Conservation (phyloP, 75 land plant species). For the Adiantum capillusveneris region DNA sequence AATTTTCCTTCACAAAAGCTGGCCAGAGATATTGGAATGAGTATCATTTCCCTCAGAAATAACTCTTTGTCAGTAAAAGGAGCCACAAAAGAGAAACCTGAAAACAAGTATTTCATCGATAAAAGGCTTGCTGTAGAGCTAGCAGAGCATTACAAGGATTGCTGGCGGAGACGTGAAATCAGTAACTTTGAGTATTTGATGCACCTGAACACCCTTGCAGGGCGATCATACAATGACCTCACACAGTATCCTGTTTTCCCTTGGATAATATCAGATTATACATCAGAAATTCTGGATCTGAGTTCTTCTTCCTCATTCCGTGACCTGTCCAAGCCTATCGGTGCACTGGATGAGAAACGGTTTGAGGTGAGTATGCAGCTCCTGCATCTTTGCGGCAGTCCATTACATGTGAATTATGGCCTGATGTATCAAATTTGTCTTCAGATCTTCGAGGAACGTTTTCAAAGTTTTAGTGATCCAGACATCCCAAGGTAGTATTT, state of each 20-base stretch:
- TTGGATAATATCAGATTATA: slow-evolving; percentile 91
- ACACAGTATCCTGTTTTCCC: slow-evolving; percentile 98
- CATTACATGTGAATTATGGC: background rate
- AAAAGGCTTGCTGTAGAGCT: slow-evolving; percentile 62
- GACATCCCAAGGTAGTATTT: slow-evolving; percentile 97
- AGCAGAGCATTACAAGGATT: slow-evolving; percentile 82
- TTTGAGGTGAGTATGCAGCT: slow-evolving; percentile 58
- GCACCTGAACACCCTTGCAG: slow-evolving; percentile 86
- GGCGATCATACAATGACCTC: slow-evolving; percentile 94
- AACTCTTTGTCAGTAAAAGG: slow-evolving; percentile 49
- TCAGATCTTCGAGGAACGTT: slow-evolving; percentile 96
- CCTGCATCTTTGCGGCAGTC: background rate
- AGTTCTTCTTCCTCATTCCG: slow-evolving; percentile 73
- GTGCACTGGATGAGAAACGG: slow-evolving; percentile 81
- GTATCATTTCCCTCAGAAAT: slow-evolving; percentile 63
- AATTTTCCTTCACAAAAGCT: slow-evolving; percentile 72
- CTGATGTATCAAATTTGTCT: background rate
- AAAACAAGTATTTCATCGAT: slow-evolving; percentile 66
- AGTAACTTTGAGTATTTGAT: slow-evolving; percentile 94
- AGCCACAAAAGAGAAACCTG: slow-evolving; percentile 43
- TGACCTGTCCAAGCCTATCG: slow-evolving; percentile 95
- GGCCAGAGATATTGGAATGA: slow-evolving; percentile 72
- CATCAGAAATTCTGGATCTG: slow-evolving; percentile 82
- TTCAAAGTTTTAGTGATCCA: slow-evolving; percentile 82
- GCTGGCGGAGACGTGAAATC: slow-evolving; percentile 87